These are phyloP conservation scores for Lolium perenne DNA, from an alignment of 176 grass and related monocot genomes.

Conservation along the genomic window DNA sequence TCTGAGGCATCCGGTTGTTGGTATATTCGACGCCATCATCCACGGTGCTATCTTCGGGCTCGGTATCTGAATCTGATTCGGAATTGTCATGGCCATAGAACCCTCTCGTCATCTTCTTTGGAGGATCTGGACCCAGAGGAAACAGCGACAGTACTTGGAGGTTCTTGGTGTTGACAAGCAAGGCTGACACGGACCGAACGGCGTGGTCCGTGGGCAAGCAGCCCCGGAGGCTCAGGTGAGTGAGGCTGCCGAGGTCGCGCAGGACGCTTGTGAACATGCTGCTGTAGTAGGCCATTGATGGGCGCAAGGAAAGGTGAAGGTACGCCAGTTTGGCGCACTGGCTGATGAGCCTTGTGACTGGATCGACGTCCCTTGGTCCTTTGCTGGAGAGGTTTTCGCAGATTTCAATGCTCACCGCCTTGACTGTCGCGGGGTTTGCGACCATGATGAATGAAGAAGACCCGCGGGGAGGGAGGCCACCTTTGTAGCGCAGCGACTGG, in stretches of 20 bases:
- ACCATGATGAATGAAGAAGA: neutral
- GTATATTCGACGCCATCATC: too few species aligned
- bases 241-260: neutral
- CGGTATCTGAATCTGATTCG: neutral
- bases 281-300: slow-evolving; percentile 10
- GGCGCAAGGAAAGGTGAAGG: slow-evolving; percentile 14
- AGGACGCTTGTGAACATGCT: neutral
- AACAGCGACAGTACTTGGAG: neutral
- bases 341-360: neutral
- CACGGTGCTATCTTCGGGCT: neutral
- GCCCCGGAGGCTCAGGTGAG: slow-evolving; percentile 39
- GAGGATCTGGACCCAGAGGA: neutral
- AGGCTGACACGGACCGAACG: neutral
- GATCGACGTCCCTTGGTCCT: neutral
- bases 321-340: neutral
- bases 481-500: slow-evolving; percentile 23
- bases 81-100: neutral
- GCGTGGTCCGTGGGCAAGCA: neutral
- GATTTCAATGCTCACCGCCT: neutral
- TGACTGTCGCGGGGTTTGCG: neutral
- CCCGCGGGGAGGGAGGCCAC: neutral
- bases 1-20: neutral
- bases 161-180: neutral
- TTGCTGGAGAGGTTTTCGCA: neutral
- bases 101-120: neutral